These are phyloP conservation scores for Apiospora aurea DNA, from an alignment of 2,329 filamentous ascomycete species.

Conservation along the genomic window DNA sequence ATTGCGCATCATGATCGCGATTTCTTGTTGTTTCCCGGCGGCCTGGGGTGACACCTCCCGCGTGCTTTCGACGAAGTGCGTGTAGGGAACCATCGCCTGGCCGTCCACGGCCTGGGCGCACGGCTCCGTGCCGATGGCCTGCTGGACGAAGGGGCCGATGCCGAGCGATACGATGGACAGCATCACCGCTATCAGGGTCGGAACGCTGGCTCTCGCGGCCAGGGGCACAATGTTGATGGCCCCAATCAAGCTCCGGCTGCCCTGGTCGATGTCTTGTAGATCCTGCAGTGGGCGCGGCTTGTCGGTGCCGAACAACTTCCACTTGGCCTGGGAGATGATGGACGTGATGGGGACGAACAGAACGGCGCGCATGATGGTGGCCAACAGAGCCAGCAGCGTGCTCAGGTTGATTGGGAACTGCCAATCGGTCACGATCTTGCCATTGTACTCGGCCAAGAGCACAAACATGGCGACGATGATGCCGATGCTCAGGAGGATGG, in stretches of 20 bases:
- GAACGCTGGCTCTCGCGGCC: background rate
- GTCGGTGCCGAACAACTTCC: conserved; percentile 20
- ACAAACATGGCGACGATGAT: conserved; percentile 19
- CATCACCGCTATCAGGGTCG: background rate
- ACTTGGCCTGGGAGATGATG: conserved; percentile 23
- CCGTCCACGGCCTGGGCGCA: background rate
- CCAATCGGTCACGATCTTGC: conserved; percentile 18
- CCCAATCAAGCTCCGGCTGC: conserved; percentile 13
- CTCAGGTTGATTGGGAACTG: conserved; percentile 18
- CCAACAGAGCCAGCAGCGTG: conserved; percentile 18
- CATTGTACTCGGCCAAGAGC: background rate
- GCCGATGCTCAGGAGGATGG: conserved; percentile 1
- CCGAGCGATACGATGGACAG: conserved; percentile 5
- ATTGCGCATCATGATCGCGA: background rate
- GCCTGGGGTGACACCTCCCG: background rate
- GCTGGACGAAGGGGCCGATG: conserved; percentile 19
- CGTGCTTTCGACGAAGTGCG: conserved; percentile 14
- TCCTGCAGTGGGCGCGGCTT: conserved; percentile 4
- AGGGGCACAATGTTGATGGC: background rate
- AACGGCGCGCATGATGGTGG: background rate
- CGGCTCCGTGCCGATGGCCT: conserved; percentile 5
- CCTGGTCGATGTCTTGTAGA: conserved; percentile 17
- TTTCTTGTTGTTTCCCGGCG: background rate
- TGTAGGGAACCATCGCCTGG: conserved; percentile 4
- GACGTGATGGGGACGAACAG: conserved; percentile 12